Evolutionary conservation across 179 eudicot species (phyloP).

Genomic region (Spergularia azorica): DNA sequence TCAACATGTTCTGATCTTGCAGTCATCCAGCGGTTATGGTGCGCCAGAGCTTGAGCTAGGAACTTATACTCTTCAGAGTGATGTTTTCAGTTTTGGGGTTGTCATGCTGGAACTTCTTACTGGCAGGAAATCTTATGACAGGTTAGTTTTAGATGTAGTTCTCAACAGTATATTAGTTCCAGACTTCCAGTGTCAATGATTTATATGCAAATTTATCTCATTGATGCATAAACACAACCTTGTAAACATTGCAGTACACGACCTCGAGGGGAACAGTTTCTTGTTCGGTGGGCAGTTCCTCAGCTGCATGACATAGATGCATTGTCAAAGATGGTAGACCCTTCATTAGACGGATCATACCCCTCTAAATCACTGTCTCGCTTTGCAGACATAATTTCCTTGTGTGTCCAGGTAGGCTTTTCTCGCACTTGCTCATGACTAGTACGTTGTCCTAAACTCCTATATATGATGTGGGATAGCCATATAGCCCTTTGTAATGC

Average conservation of each 20-base stretch:
- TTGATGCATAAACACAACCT: background rate
- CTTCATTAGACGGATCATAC: slow-evolving; percentile 66
- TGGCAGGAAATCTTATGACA: slow-evolving; percentile 76
- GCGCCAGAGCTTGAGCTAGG: slow-evolving; percentile 97
- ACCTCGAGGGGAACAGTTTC: slow-evolving; percentile 74
- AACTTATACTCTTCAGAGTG: slow-evolving; percentile 70
- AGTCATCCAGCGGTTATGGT: slow-evolving; percentile 56
- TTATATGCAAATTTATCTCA: background rate
- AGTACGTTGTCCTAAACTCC: too few relatives aligned
- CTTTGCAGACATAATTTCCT: slow-evolving; percentile 87
- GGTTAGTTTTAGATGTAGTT: slow-evolving; percentile 39
- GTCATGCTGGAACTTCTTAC: slow-evolving; percentile 92
- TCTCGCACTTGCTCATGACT: background rate
- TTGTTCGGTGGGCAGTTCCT: slow-evolving; percentile 86
- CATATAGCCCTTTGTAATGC: too few relatives aligned
- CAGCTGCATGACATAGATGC: slow-evolving; percentile 89
- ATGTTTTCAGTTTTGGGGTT: slow-evolving; percentile 91
- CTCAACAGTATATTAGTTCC: background rate
- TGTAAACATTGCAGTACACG: slow-evolving; percentile 45
- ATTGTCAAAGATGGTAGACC: slow-evolving; percentile 88
- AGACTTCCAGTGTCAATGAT: background rate
- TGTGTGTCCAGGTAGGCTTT: slow-evolving; percentile 74
- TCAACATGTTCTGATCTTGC: slow-evolving; percentile 3
- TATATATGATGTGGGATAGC: too few relatives aligned
- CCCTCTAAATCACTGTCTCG: slow-evolving; percentile 82